Base-by-base conservation (phyloP, 805 yeast species). In the Candida multigemmis region DNA sequence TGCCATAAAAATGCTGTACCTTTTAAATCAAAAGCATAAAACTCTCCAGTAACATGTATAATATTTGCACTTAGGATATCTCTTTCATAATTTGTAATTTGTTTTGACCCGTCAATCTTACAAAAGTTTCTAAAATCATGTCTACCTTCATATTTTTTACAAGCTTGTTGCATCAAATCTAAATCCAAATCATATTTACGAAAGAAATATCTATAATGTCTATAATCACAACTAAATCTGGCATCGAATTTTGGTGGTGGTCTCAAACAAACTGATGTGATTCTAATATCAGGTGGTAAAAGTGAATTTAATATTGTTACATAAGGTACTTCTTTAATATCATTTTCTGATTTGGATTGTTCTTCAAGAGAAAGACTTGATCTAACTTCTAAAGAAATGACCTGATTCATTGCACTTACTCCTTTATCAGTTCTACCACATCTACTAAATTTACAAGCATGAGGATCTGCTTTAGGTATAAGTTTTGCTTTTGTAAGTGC, bases 1-100 rank as follows among this genome's bases (percentile, higher is more conserved):
- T 91, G 97, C 97, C 97, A 91, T 30, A 91, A 55, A 41, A 91
- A 91, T 6, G 97, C 98, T 2, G 82, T 63, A 0, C 98, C 98
- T 35, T 70, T 65, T 28, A 91, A 56, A 46, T 85, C 86, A 48
- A 89, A 74, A 31, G 76, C 77, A 42, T 64, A 81, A 29, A 71
- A 62, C 4, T 68, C 72, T 17, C 61, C 59, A 29, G 48, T 40
- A 7, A 46, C 38, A 12, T 42, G 54, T 8, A 60, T 35, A 8
- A 83, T 76, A 6, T 60, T 48, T 0, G 85, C 63, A 26, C 60
- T 52, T 21, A 68, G 42, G 10, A 91, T 74, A 7, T 61, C 65
- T 44, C 98, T 66, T n/a, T 46, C 53, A 52, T 70, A 87, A 43
- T 83, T 85, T 2, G 79, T 72, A 28, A 91, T 80, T 48, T 91